These are phyloP conservation scores for Mimosa pudica DNA, from an alignment of 306 rosid genomes.

Conservation along the genomic window DNA sequence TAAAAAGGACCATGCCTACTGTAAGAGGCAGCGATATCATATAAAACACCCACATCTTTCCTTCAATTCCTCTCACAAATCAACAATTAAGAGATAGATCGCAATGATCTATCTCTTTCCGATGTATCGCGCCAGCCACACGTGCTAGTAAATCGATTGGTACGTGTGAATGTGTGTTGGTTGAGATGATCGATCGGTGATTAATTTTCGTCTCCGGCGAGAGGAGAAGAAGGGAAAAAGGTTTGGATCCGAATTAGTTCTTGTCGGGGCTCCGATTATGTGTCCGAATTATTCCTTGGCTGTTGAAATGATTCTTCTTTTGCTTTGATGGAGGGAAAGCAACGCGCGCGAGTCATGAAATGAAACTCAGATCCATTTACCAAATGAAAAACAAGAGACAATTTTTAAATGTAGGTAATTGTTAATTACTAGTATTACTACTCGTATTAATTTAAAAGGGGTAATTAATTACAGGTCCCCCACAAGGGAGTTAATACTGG, in stretches of 20 bases:
- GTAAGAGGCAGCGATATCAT: slow-evolving; percentile 90
- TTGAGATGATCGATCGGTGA: neutral
- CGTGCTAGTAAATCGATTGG: neutral
- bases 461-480: too few species aligned
- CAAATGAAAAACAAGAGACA: neutral
- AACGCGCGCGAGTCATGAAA: neutral
- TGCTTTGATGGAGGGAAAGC: neutral
- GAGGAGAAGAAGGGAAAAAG: neutral
- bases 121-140: slow-evolving; percentile 15
- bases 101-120: neutral
- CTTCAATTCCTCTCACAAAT: neutral
- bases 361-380: neutral
- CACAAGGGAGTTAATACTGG: too few species aligned
- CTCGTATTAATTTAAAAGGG: too few species aligned
- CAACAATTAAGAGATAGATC: slow-evolving; percentile 8
- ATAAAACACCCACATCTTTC: slow-evolving; percentile 95
- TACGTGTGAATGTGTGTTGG: neutral
- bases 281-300: neutral
- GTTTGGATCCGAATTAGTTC: neutral
- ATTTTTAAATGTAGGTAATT: neutral
- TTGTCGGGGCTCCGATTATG: neutral
- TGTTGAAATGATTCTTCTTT: neutral
- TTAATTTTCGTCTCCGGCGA: slow-evolving; percentile 13
- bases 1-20: slow-evolving; percentile 76
- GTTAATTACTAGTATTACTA: too few species aligned